These are phyloP conservation scores for Onygenales sp. DNA, from an alignment of 2,329 filamentous ascomycete species.

Conservation along the genomic window DNA sequence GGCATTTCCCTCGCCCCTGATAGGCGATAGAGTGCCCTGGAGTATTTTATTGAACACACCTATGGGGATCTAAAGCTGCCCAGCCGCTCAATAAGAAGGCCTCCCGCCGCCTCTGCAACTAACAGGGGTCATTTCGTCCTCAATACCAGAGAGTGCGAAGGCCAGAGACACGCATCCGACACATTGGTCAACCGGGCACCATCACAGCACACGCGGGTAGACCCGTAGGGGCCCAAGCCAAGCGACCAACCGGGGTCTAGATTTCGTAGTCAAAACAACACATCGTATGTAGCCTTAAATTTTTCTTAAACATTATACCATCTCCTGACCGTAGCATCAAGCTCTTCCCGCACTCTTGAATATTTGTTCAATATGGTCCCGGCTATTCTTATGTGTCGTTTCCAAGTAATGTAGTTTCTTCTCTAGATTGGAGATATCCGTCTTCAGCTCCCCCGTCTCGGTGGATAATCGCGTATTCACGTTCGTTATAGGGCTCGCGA, in stretches of 20 bases:
- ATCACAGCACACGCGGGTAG: too few relatives aligned
- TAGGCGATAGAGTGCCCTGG: too few relatives aligned
- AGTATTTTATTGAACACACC: too few relatives aligned
- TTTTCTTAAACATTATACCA: not conserved
- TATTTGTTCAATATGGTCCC: constrained; percentile 83
- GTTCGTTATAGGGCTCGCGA: constrained; percentile 61
- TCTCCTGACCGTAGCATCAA: constrained; percentile 3
- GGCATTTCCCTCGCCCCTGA: too few relatives aligned
- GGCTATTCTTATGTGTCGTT: constrained; percentile 90
- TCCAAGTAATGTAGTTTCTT: constrained; percentile 91
- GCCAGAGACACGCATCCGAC: too few relatives aligned
- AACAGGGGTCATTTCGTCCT: too few relatives aligned
- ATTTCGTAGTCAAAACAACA: not conserved
- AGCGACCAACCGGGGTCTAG: not conserved
- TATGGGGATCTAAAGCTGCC: too few relatives aligned
- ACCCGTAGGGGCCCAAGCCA: not conserved
- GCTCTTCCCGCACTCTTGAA: constrained; percentile 48
- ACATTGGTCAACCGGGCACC: too few relatives aligned
- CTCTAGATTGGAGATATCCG: constrained; percentile 68
- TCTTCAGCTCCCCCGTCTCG: constrained; percentile 65
- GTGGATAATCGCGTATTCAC: constrained; percentile 66
- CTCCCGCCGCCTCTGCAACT: too few relatives aligned
- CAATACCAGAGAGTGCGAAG: too few relatives aligned
- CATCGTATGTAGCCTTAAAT: not conserved
- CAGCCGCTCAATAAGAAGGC: too few relatives aligned